phyloP scores from a whole-genome alignment of 2,329 filamentous ascomycete species.

The Hypocreales sp. region DNA sequence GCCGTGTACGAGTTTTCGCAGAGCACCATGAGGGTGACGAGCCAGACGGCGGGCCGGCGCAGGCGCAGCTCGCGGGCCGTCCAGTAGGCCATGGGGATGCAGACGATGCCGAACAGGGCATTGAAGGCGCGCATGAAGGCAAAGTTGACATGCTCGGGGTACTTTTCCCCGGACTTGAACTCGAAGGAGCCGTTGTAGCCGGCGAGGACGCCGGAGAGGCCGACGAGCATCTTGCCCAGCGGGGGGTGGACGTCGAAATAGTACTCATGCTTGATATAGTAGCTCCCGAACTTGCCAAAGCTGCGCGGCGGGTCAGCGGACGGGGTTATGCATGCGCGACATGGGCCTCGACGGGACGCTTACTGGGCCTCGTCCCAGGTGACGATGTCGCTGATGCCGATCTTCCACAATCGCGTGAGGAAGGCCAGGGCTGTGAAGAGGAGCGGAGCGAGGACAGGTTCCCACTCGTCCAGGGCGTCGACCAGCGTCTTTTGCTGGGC shows the following conservation, averaged over 20 bases:
- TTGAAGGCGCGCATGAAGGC: constrained; percentile 99
- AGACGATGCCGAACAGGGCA: constrained; percentile 81
- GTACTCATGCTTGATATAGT: constrained; percentile 98
- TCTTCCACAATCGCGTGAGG: constrained; percentile 55
- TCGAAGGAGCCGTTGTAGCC: constrained; percentile 99
- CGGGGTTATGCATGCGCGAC: too few species aligned
- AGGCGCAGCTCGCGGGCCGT: constrained; percentile 86
- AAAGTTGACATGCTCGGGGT: constrained; percentile 87
- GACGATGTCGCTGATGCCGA: constrained; percentile 50
- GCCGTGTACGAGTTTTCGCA: constrained; percentile 99
- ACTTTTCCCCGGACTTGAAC: constrained; percentile 96
- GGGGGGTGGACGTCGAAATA: constrained; percentile 90
- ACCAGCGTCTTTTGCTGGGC: constrained; percentile 40
- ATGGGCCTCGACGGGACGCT: constrained; percentile 11
- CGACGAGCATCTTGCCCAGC: constrained; percentile 95
- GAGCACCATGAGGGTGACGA: constrained; percentile 90
- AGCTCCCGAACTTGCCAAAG: constrained; percentile 95
- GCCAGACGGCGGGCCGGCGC: constrained; percentile 76
- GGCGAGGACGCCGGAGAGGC: constrained; percentile 86
- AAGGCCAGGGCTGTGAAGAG: constrained; percentile 46
- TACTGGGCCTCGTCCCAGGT: constrained; percentile 55
- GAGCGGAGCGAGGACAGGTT: constrained; percentile 44
- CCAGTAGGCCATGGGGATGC: constrained; percentile 86
- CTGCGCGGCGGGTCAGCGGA: constrained; percentile 21
- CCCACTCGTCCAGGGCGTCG: constrained; percentile 46